Conservation (phyloP, 352 stramenopile genomes). For the Globisporangium rhizosaccharum region DNA sequence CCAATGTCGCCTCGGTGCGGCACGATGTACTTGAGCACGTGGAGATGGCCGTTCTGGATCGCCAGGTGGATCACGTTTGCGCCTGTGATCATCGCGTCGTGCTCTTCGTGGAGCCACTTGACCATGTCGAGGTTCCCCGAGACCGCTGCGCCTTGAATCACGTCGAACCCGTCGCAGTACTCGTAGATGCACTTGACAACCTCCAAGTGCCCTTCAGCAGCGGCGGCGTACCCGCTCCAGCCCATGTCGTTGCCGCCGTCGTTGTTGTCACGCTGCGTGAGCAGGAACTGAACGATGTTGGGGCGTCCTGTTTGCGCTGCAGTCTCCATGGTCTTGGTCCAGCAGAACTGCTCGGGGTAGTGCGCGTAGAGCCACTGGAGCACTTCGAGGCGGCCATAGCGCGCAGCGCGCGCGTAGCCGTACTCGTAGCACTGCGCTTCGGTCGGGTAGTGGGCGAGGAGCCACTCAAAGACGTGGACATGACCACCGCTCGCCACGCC, state of each 20-base stretch:
- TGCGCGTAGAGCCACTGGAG: background rate
- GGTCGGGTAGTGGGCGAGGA: background rate
- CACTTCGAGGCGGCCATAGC: background rate
- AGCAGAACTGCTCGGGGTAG: background rate
- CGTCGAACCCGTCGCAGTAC: background rate
- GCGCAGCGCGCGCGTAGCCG: background rate
- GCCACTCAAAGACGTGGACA: background rate
- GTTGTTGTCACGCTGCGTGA: background rate
- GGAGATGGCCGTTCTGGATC: too few relatives aligned
- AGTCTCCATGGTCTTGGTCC: background rate
- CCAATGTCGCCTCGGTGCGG: too few relatives aligned
- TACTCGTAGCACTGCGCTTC: background rate
- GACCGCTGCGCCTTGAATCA: background rate
- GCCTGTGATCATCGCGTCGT: too few relatives aligned
- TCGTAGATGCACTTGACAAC: background rate
- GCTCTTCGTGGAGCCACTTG: background rate
- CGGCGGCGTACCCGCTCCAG: background rate
- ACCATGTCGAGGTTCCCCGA: background rate
- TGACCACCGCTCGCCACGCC: background rate
- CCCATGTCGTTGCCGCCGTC: background rate
- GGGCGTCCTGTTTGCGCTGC: background rate
- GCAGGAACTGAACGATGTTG: background rate
- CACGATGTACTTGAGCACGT: too few relatives aligned
- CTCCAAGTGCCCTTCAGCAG: background rate
- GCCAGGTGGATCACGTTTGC: too few relatives aligned